Conservation (phyloP, 176 grass and related monocot species). For the Phoenix dactylifera region DNA sequence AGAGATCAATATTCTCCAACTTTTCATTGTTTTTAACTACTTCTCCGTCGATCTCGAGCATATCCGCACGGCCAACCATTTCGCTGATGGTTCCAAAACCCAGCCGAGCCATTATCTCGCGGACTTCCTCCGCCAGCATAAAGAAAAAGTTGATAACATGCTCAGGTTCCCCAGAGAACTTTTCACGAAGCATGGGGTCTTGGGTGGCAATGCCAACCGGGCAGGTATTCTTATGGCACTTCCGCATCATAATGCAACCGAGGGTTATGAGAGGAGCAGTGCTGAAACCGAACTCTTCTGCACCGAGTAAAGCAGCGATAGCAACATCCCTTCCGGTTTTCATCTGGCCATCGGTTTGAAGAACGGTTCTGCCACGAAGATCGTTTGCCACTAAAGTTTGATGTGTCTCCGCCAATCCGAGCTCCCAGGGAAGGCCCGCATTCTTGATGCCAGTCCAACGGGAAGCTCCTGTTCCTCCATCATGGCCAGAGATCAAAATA, state of each 20-base stretch:
- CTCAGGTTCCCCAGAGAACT: constrained; percentile 94
- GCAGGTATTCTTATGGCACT: constrained; percentile 91
- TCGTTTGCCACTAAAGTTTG: constrained; percentile 95
- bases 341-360: constrained; percentile 96
- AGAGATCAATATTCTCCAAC: constrained; percentile 88
- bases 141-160: constrained; percentile 99
- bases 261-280: constrained; percentile 96
- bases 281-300: constrained; percentile 98
- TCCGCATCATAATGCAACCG: constrained; percentile 99
- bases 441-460: constrained; percentile 99
- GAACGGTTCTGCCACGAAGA: constrained; percentile 78
- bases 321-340: constrained; percentile 98
- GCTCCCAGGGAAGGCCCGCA: constrained; percentile 99
- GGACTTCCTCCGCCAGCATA: constrained; percentile 97
- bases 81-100: constrained; percentile 62
- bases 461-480: constrained; percentile 92
- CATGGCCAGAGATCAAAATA: constrained; percentile 94
- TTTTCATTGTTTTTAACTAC: constrained; percentile 88
- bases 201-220: constrained; percentile 98
- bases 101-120: constrained; percentile 90
- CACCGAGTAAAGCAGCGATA: constrained; percentile 85
- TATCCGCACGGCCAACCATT: constrained; percentile 96
- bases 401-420: constrained; percentile 92
- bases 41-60: constrained; percentile 86
- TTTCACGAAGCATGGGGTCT: constrained; percentile 85